A percentile compares a stretch with the other conserved stretches of the same genome.
Conservation (phyloP, 1,284 basidiomycete genomes). For the Puccinia triticina region DNA sequence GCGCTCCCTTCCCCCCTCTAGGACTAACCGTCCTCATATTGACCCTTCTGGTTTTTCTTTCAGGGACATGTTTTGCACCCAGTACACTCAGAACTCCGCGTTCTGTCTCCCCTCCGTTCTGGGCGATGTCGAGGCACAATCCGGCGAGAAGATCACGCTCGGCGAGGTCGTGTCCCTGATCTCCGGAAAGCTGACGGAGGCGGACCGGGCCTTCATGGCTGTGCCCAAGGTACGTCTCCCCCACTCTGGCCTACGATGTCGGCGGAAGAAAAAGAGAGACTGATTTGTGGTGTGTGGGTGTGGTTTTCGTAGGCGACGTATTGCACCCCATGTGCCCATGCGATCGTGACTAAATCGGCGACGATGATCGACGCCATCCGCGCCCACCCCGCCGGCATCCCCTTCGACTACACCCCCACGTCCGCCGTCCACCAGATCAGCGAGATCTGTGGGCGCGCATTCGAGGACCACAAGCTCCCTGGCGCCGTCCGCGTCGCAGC, state of each 20-base stretch:
- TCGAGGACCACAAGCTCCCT: not conserved
- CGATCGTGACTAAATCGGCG: not conserved
- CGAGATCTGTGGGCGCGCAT: conserved; percentile 8
- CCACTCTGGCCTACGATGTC: no score
- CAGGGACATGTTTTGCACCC: conserved; percentile 18
- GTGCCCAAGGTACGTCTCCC: conserved; percentile 19
- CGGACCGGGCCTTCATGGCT: not conserved
- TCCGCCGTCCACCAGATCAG: not conserved
- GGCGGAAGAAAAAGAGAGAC: not conserved
- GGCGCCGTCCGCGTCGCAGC: not conserved
- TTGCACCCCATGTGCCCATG: conserved; percentile 9
- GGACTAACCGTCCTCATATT: not conserved
- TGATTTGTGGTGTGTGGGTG: no score
- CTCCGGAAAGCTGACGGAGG: not conserved
- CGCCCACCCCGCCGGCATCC: not conserved
- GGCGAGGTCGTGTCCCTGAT: not conserved
- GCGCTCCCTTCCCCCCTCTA: no score
- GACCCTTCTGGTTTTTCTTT: no score
- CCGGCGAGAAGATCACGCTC: not conserved
- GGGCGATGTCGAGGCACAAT: not conserved
- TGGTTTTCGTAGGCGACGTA: conserved; percentile 11
- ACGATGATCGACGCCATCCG: not conserved
- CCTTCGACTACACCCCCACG: not conserved
- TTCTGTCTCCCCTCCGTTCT: conserved; percentile 15
- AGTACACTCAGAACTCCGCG: not conserved